Evolutionary conservation across 805 yeast species (phyloP).

Genomic region (Suhomyces emberorum): DNA sequence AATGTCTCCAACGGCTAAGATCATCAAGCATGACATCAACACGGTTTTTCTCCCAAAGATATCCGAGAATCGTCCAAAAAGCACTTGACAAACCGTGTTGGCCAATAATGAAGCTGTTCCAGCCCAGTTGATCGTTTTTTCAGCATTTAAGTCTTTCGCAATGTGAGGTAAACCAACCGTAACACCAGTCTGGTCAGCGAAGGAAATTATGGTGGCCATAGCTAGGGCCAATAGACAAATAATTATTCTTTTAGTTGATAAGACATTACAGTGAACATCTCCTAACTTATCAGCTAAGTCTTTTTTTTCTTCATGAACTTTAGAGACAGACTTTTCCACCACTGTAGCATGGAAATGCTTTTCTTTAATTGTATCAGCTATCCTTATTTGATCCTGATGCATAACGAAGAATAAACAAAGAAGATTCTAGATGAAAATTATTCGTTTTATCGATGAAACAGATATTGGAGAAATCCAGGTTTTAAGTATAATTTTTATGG

Average conservation of each 20-base stretch:
- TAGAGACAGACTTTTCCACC: neutral
- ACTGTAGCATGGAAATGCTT: neutral
- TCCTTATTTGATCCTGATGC: too few relatives aligned
- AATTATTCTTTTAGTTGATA: conserved; percentile 37
- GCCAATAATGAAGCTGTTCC: conserved; percentile 54
- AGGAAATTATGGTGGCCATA: conserved; percentile 38
- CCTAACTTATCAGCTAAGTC: conserved; percentile 19
- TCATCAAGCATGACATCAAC: conserved; percentile 35
- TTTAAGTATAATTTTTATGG: too few relatives aligned
- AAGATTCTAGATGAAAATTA: too few relatives aligned
- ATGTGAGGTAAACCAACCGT: conserved; percentile 49
- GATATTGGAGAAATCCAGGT: too few relatives aligned
- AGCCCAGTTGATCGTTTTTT: conserved; percentile 54
- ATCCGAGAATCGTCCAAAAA: conserved; percentile 54
- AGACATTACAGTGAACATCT: conserved; percentile 40
- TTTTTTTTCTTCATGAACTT: neutral
- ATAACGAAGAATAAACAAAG: too few relatives aligned
- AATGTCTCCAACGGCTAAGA: conserved; percentile 44
- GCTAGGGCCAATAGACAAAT: conserved; percentile 37
- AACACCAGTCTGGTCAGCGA: conserved; percentile 49
- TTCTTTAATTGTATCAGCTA: too few relatives aligned
- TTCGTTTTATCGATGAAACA: too few relatives aligned
- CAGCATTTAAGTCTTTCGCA: conserved; percentile 45
- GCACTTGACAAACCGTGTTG: conserved; percentile 48
- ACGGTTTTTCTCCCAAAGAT: conserved; percentile 51